Evolutionary conservation across 805 yeast species (phyloP).

Genomic region (Ogataea trehaloabstinens): DNA sequence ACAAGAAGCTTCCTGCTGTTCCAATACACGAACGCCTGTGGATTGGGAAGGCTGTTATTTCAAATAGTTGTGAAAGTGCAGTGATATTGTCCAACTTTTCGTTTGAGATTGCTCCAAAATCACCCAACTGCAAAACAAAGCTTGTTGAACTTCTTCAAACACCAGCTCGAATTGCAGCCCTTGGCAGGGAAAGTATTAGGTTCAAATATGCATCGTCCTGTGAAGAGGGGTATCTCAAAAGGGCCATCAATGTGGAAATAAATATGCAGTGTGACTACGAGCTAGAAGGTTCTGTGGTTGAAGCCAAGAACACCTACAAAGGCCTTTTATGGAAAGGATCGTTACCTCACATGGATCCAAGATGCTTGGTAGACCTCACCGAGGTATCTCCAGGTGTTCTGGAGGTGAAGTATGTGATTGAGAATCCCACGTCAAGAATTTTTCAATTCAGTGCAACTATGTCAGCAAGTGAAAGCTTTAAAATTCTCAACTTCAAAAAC

Average conservation of each 20-base stretch:
- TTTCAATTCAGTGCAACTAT: slow-evolving; percentile 49
- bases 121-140: slow-evolving; percentile 11
- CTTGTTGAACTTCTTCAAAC: slow-evolving; percentile 1
- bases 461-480: slow-evolving; percentile 22
- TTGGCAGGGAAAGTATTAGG: slow-evolving; percentile 3
- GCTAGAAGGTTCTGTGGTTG: slow-evolving; percentile 5
- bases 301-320: slow-evolving; percentile 28
- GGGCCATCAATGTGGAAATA: slow-evolving; percentile 24
- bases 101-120: slow-evolving; percentile 12
- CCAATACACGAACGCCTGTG: slow-evolving; percentile 37
- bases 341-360: slow-evolving; percentile 67
- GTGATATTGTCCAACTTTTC: slow-evolving; percentile 34
- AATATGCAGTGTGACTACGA: slow-evolving; percentile 17
- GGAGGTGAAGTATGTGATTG: slow-evolving; percentile 51
- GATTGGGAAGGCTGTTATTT: slow-evolving; percentile 33
- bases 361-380: slow-evolving; percentile 48
- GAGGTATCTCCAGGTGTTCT: slow-evolving; percentile 20
- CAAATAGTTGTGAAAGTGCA: slow-evolving; percentile 24
- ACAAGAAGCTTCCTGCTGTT: slow-evolving; percentile 12
- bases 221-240: slow-evolving; percentile 12
- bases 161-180: slow-evolving; percentile 1
- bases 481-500: slow-evolving; percentile 26
- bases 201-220: slow-evolving; percentile 19
- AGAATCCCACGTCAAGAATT: slow-evolving; percentile 71
- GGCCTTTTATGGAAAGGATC: slow-evolving; percentile 48